Base-by-base conservation (phyloP, 2,329 filamentous ascomycete species). In the Aurifilum marmelostoma region DNA sequence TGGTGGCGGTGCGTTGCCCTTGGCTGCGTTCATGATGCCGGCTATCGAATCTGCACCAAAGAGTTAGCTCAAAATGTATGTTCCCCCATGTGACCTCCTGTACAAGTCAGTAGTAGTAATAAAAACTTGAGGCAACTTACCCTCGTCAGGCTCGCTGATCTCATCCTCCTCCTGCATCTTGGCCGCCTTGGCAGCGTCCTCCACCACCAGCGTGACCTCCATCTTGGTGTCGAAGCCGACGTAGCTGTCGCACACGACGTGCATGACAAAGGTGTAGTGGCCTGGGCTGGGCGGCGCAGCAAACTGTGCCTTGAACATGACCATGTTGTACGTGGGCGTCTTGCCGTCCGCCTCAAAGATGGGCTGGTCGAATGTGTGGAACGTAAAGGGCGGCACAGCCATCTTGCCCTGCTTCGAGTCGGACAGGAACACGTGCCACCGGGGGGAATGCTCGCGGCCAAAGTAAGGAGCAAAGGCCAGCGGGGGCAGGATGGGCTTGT, bases 221-320 rank as follows among this genome's bases (percentile, higher is more conserved):
- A 93, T 89, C 85, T 94, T 96, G 63, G 91, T 92, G 78, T 99
- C 97, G 73, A 97, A 93, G 60, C 96, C 96, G 60, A 99, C 85
- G 75, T 99, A 99, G 77, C 92, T 94, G 80, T 99, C 96, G 77
- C 94, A 97, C 66, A 98, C 85, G 72, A 97, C 84, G 79, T 98
- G 91, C 89, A 98, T 92, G 71, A 94, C 91, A 78, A 99, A 99
- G 1, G 92, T 94, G 82, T 97, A 99, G 79, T 94, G 91, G 60
- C 95, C 96, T 6, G 93, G 88, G 78, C 97, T 92, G 32, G 95
- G 94, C 58, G 96, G 96, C 1, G 96, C 95, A 73, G 95, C 93
- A 80, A 99, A 99, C 79, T 97, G 93, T 79, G 97, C 95, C 85
- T 97, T 98, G 76, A 98, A 85, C 3, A 96, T 99, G 80, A 98